These are phyloP conservation scores for Kondoa subrosea DNA, from an alignment of 768 basidiomycete genomes.

Conservation along the genomic window DNA sequence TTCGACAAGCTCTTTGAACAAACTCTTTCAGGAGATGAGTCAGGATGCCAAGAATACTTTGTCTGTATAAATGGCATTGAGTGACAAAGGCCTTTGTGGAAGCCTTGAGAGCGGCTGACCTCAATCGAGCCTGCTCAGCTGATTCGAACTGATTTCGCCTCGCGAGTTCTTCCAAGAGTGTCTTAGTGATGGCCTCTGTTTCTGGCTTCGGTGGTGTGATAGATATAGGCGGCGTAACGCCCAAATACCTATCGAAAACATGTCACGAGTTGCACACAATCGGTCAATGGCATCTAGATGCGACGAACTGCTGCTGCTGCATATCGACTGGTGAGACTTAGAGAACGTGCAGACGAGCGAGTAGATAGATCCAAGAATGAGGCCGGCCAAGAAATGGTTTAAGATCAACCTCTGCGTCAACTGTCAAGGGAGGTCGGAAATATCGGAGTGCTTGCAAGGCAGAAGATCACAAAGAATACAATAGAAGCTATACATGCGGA, in stretches of 20 bases:
- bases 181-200: conserved; percentile 56
- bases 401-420: too few relatives aligned
- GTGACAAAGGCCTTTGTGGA: neutral
- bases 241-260: conserved; percentile 13
- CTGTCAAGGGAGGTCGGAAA: too few relatives aligned
- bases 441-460: neutral
- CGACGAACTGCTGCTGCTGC: neutral
- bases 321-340: neutral
- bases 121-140: conserved; percentile 67
- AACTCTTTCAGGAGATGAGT: conserved; percentile 81
- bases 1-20: conserved; percentile 61
- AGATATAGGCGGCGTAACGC: conserved; percentile 48
- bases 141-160: conserved; percentile 74
- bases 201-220: conserved; percentile 33
- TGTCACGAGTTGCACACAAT: neutral
- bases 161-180: conserved; percentile 78
- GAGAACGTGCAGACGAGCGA: too few relatives aligned
- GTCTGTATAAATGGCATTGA: conserved; percentile 40
- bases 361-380: too few relatives aligned
- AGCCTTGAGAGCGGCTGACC: conserved; percentile 42
- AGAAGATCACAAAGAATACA: neutral
- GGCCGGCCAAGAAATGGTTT: too few relatives aligned
- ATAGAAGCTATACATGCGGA: neutral
- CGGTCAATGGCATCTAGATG: too few relatives aligned
- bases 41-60: conserved; percentile 77